A percentile compares a stretch with the other conserved stretches of the same genome.
phyloP scores from a whole-genome alignment of 2,329 filamentous ascomycete species.

The Drechslerella coelobrocha region DNA sequence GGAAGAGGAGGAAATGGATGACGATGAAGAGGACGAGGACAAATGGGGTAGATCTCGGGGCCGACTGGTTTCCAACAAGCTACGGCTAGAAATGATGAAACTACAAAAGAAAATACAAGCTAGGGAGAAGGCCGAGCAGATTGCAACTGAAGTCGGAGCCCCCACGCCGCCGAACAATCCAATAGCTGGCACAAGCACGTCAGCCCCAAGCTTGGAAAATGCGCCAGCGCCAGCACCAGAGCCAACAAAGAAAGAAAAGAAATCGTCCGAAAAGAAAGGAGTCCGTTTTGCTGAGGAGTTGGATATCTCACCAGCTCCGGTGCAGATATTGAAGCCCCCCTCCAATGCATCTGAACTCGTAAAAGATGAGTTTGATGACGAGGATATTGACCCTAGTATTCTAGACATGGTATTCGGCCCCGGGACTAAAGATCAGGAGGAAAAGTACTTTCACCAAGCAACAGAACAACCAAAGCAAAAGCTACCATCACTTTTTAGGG shows the following conservation, averaged over 20 bases:
- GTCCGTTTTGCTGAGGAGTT: conserved; percentile 80
- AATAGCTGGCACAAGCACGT: too few relatives aligned
- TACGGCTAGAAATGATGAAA: conserved; percentile 44
- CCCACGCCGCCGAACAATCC: conserved; percentile 13
- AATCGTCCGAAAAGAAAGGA: conserved; percentile 66
- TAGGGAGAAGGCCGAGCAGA: conserved; percentile 35
- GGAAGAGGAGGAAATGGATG: conserved; percentile 64
- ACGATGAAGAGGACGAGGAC: conserved; percentile 73
- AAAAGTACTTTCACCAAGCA: conserved; percentile 37
- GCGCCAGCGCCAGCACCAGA: too few relatives aligned
- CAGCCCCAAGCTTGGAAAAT: conserved; percentile 30
- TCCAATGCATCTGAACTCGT: conserved; percentile 31
- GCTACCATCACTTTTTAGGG: conserved; percentile 39
- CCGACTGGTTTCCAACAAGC: conserved; percentile 33
- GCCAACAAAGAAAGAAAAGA: conserved; percentile 49
- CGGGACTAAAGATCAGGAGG: conserved; percentile 42
- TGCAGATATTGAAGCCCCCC: conserved; percentile 55
- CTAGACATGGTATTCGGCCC: conserved; percentile 47
- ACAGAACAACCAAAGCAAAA: conserved; percentile 42
- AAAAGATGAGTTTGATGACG: conserved; percentile 43
- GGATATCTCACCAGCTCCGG: conserved; percentile 68
- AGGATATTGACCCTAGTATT: conserved; percentile 46
- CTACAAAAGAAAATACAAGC: conserved; percentile 46
- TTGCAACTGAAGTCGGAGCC: conserved; percentile 28
- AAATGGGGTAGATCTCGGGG: conserved; percentile 74